Evolutionary conservation across 805 yeast species (phyloP).

Genomic region (Ogataea methanolica): DNA sequence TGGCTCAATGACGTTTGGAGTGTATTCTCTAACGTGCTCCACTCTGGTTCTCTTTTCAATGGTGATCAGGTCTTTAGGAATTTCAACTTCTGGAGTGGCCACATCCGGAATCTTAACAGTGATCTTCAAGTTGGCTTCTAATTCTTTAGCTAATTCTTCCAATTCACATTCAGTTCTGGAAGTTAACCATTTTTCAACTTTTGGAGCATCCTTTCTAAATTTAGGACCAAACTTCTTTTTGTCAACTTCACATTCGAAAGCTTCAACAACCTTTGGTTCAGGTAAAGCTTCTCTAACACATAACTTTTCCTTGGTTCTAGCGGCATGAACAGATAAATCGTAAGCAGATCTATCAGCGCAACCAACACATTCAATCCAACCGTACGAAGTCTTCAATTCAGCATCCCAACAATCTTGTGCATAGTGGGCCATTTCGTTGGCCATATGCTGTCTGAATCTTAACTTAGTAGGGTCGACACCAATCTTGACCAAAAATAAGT

Average conservation of each 20-base stretch:
- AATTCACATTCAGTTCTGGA: conserved; percentile 80
- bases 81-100: conserved; percentile 49
- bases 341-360: conserved; percentile 99
- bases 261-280: conserved; percentile 78
- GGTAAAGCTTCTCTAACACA: conserved; percentile 89
- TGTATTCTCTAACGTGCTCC: conserved; percentile 91
- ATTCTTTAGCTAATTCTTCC: conserved; percentile 68
- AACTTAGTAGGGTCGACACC: conserved; percentile 83
- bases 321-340: conserved; percentile 92
- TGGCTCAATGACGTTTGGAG: conserved; percentile 98
- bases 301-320: conserved; percentile 90
- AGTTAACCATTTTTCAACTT: conserved; percentile 75
- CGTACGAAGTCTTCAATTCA: conserved; percentile 90
- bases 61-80: conserved; percentile 65
- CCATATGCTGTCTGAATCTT: conserved; percentile 98
- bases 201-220: conserved; percentile 95
- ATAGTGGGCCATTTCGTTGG: conserved; percentile 99
- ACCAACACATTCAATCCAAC: conserved; percentile 99
- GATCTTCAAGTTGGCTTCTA: conserved; percentile 58
- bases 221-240: conserved; percentile 97
- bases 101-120: conserved; percentile 63
- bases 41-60: conserved; percentile 76
- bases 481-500: conserved; percentile 73
- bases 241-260: conserved; percentile 78
- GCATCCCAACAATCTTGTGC: conserved; percentile 99